These are phyloP conservation scores for Obba rivulosa DNA, from an alignment of 768 basidiomycete species.

Conservation along the genomic window DNA sequence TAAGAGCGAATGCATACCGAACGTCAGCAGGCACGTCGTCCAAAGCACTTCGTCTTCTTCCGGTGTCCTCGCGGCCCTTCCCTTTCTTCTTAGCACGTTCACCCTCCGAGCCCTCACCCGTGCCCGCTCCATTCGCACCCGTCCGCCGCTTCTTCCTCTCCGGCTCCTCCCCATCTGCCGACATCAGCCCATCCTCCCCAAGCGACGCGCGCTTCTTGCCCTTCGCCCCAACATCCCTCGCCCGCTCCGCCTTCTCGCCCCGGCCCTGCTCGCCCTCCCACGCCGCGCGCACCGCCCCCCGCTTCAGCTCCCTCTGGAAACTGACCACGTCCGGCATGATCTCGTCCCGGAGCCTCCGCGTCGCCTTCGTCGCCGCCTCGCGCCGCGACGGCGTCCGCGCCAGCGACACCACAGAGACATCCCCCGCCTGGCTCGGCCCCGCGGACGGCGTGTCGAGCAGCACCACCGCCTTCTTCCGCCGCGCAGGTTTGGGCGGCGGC, in stretches of 20 bases:
- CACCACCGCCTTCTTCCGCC: background rate
- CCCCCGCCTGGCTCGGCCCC: slow-evolving; percentile 13
- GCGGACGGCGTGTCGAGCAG: slow-evolving; percentile 8
- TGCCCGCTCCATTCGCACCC: slow-evolving; percentile 4
- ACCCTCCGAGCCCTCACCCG: slow-evolving; percentile 1
- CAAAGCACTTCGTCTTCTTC: slow-evolving; percentile 2
- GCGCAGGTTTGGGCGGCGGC: slow-evolving; percentile 1
- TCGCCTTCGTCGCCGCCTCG: slow-evolving; percentile 50
- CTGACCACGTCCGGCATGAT: slow-evolving; percentile 76
- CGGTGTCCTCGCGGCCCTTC: slow-evolving; percentile 9
- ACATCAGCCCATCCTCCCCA: slow-evolving; percentile 6
- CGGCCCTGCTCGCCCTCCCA: slow-evolving; percentile 18
- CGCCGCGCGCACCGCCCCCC: slow-evolving; percentile 22
- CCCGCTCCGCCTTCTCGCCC: slow-evolving; percentile 14
- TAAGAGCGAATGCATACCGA: too few relatives aligned
- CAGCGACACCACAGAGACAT: slow-evolving; percentile 8
- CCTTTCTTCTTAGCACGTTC: background rate
- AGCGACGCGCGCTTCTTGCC: slow-evolving; percentile 23
- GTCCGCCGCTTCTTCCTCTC: slow-evolving; percentile 19
- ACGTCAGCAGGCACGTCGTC: too few relatives aligned
- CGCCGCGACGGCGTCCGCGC: slow-evolving; percentile 29
- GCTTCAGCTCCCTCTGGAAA: slow-evolving; percentile 63
- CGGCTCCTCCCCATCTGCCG: slow-evolving; percentile 17
- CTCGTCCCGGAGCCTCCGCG: slow-evolving; percentile 36
- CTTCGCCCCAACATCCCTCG: slow-evolving; percentile 5